Evolutionary conservation across 2,329 filamentous ascomycete genomes (phyloP), one percentile per base, ranked within the genome.

Genomic region (Zopfia rhizophila): DNA sequence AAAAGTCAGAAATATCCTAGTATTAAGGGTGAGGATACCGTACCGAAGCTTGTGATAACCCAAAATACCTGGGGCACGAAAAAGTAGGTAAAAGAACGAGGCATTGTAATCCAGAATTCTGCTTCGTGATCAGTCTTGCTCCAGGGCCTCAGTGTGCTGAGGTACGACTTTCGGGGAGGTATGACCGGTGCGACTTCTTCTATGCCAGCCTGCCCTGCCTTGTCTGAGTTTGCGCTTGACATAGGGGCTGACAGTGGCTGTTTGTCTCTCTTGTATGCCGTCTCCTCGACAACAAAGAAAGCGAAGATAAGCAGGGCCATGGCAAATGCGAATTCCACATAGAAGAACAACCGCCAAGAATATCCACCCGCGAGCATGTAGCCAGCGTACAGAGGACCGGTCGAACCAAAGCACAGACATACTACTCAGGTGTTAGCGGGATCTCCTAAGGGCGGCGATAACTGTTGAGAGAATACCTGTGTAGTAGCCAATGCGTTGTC

Each of bases 271-370:
- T 67, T 69, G 53, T 85, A 86, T 11, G 78, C 77, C 5, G 82
- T 82, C 60, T 86, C 83, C 52, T 85, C 82, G 49, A 84, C 80
- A 56, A 85, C 62, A 44, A 85, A 69, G 58, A 85, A 82, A 0
- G 79, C 74, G 6, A 78, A 54, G 30, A 82, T 67, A 47, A 72
- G 67, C 35, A 72, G 60, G 5, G 64, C 65, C 7, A 66, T 67
- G 2, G 78, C 75, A 39, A 85, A 84, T 3, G 81, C 82, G 35
- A 82, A 75, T 50, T 80, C 77, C 41, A 85, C 82, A 60, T 84
- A 84, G 72, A 85, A 85, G 70, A 81, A 85, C 0, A 85, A 75
- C 12, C 79, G 73, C 82, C 82, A 85, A 5, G 81, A 82, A 56
- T 82, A 78, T 7, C 80, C 79, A 1, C 75, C 81, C 0, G 77